Evolutionary conservation across 2,329 filamentous ascomycete species (phyloP), one percentile per base, ranked within the genome.

Genomic region (Clarireedia sp.): DNA sequence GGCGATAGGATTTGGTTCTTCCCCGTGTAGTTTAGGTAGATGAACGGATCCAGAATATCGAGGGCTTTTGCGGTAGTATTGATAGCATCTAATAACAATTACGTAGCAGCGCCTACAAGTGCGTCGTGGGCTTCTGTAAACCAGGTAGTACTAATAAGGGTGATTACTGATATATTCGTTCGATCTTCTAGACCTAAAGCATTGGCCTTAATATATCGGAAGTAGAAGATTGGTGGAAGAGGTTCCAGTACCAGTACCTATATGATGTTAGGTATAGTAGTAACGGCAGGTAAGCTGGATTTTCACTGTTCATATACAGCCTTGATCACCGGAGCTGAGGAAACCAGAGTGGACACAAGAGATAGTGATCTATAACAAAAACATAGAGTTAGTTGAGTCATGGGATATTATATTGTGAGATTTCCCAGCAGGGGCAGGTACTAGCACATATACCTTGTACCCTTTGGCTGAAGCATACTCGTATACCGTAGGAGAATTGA

Each of bases 11-110:
- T 55, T 46, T 57, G 55, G 2, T 48, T 19, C 41, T 46, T 29
- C 19, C 36, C 24, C 16, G 55, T 44, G 21, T 57, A 57, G 46
- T 55, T 57, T 19, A 53, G n/a, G 29, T 53, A 56, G 29, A 51
- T 24, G n/a, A 43, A 51, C n/a, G 48, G 48, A 23, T 51, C 21
- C 24, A 45, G 24, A 26, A 10, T n/a, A 14, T 21, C 33, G 5
- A 51, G 33, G 14, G 10, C 14, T 24, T 38, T 21, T 10, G 37
- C 37, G 33, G 14, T 7, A 23, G 29, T 21, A 9, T 41, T 40
- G 6, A 51, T 19, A 21, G 44, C 44, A 7, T 47, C 21, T 9
- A 47, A 23, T 16, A 47, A 5, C 9, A 19, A 23, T 6, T 47
- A 7, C 17, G 44, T 19, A 23, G 17, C 9, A 10, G n/a, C 7